Conservation (phyloP, 257 asterid species). For the Schizonepeta tenuifolia region DNA sequence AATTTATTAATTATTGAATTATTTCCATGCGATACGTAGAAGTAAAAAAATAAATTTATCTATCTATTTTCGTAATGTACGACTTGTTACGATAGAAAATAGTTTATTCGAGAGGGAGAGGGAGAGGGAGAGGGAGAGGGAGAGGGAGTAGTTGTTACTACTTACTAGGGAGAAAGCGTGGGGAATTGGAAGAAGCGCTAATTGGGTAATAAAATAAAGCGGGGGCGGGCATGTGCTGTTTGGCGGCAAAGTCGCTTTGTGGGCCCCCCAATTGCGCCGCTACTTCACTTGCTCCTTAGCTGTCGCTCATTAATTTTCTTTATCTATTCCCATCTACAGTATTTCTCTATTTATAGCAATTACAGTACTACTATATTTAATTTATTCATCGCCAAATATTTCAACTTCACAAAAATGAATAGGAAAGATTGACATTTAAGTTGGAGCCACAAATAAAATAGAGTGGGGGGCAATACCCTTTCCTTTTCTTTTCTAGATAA, state of each 20-base stretch:
- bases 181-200: constrained; percentile 19
- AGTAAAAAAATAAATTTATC: too few relatives aligned
- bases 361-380: too few relatives aligned
- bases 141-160: too few relatives aligned
- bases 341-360: background rate
- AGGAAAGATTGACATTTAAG: background rate
- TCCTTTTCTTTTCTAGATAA: background rate
- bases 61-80: too few relatives aligned
- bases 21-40: too few relatives aligned
- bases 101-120: too few relatives aligned
- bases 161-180: background rate
- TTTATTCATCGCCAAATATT: background rate
- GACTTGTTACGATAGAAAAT: too few relatives aligned
- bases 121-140: background rate
- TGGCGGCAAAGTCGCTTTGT: constrained; percentile 46
- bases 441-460: background rate
- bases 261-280: constrained; percentile 49
- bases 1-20: too few relatives aligned
- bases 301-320: constrained; percentile 31
- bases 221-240: constrained; percentile 46
- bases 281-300: constrained; percentile 51
- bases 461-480: background rate
- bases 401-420: background rate
- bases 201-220: constrained; percentile 6
- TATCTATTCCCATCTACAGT: background rate